A percentile compares a stretch with the other conserved stretches of the same genome.
phyloP scores from a whole-genome alignment of 2,329 filamentous ascomycete genomes.

The Aspergillus sp. region DNA sequence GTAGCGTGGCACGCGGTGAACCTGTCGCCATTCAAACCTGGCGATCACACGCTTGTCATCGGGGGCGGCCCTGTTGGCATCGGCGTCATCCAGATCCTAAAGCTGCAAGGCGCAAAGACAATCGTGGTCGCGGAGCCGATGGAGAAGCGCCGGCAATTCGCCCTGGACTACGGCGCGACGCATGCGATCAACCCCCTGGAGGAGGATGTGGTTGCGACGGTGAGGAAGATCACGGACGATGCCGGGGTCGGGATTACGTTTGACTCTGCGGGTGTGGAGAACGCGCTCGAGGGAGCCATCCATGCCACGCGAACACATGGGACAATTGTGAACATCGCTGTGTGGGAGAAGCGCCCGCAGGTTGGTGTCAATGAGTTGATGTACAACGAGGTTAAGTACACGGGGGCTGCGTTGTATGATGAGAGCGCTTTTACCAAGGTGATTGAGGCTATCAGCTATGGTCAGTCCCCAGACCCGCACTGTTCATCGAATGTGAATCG shows the following conservation, averaged over 20 bases:
- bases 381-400: conserved; percentile 53
- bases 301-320: conserved; percentile 52
- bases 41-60: conserved; percentile 53
- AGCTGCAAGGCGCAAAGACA: conserved; percentile 50
- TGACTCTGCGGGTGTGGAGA: conserved; percentile 61
- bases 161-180: conserved; percentile 55
- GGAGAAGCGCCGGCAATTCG: conserved; percentile 49
- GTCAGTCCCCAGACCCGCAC: conserved; percentile 4
- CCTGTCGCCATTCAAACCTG: conserved; percentile 45
- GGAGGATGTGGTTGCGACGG: conserved; percentile 44
- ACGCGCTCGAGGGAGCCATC: conserved; percentile 47
- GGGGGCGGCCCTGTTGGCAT: conserved; percentile 64
- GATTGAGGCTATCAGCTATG: conserved; percentile 48
- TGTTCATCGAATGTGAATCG: not conserved
- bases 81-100: conserved; percentile 58
- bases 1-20: conserved; percentile 64
- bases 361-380: conserved; percentile 56
- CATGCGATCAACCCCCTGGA: conserved; percentile 52
- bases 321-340: conserved; percentile 62
- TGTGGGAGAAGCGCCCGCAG: conserved; percentile 58
- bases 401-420: conserved; percentile 49
- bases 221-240: conserved; percentile 46
- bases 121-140: conserved; percentile 60
- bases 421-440: conserved; percentile 56
- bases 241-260: conserved; percentile 58